These are phyloP conservation scores for Trichoderma hamatum DNA, from an alignment of 2,329 filamentous ascomycete genomes.

Conservation along the genomic window DNA sequence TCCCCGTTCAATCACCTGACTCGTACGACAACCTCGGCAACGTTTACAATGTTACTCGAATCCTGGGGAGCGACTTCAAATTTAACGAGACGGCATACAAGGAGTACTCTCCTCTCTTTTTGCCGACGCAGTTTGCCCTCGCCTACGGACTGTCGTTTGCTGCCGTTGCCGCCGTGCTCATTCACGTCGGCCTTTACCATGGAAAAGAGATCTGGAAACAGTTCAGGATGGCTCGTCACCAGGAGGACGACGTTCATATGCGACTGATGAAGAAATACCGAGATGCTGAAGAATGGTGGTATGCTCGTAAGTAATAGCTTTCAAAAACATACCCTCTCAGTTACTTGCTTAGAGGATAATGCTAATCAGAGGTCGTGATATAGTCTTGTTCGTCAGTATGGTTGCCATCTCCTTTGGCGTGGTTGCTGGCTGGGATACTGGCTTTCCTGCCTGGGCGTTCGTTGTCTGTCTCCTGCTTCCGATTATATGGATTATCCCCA, in stretches of 20 bases:
- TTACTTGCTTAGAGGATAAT: background rate
- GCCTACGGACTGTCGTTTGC: conserved; percentile 68
- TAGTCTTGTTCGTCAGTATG: conserved; percentile 56
- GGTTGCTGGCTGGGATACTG: conserved; percentile 58
- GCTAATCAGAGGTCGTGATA: conserved; percentile 3
- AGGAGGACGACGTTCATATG: conserved; percentile 64
- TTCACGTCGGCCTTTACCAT: conserved; percentile 60
- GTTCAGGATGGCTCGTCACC: conserved; percentile 56
- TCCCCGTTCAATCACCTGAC: conserved; percentile 63
- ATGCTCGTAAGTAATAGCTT: conserved; percentile 48
- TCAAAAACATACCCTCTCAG: conserved; percentile 32
- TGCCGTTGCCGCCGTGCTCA: conserved; percentile 63
- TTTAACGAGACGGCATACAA: conserved; percentile 65
- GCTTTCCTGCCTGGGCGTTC: conserved; percentile 61
- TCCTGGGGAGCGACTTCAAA: conserved; percentile 58
- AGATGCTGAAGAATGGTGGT: conserved; percentile 64
- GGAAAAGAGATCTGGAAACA: conserved; percentile 58
- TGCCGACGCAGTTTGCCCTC: conserved; percentile 64
- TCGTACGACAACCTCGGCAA: conserved; percentile 67
- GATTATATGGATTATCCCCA: conserved; percentile 61
- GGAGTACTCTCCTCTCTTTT: conserved; percentile 66
- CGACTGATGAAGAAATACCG: conserved; percentile 64
- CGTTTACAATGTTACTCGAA: conserved; percentile 62
- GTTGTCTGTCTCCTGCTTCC: conserved; percentile 61
- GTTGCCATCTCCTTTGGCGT: conserved; percentile 58